Evolutionary conservation across 352 stramenopile genomes (phyloP).

Genomic region (Pythium pectinolyticum): DNA sequence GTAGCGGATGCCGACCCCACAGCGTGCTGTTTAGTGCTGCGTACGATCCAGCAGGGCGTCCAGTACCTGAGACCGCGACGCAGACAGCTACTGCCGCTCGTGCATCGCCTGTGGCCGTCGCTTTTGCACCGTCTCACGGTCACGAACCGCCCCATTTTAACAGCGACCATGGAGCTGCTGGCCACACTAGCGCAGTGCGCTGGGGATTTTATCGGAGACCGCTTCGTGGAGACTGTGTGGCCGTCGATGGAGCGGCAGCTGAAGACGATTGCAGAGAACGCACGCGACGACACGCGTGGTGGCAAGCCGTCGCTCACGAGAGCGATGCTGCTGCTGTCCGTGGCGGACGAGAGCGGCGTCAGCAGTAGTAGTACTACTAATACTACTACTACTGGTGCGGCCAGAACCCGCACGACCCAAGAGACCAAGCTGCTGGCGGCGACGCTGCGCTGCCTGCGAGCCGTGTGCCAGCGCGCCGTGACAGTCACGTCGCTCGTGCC

Average conservation of each 20-base stretch:
- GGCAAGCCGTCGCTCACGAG: conserved; percentile 46
- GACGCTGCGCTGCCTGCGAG: conserved; percentile 54
- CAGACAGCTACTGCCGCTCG: conserved; percentile 68
- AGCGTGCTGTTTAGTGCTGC: conserved; percentile 72
- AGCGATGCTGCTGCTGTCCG: conserved; percentile 61
- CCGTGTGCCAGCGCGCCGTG: conserved; percentile 41
- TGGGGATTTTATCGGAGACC: conserved; percentile 77
- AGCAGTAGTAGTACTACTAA: conserved; percentile 3
- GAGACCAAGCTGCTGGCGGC: conserved; percentile 60
- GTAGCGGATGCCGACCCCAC: conserved; percentile 64
- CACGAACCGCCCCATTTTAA: conserved; percentile 64
- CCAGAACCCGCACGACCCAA: conserved; percentile 42
- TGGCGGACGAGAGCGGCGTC: conserved; percentile 3
- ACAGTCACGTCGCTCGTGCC: conserved; percentile 60
- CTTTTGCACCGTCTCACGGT: conserved; percentile 59
- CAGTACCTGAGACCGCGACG: conserved; percentile 39
- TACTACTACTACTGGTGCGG: background rate
- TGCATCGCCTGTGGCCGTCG: conserved; percentile 75
- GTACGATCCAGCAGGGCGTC: conserved; percentile 65
- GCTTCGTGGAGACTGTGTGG: conserved; percentile 83
- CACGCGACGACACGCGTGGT: background rate
- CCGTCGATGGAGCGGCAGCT: conserved; percentile 52
- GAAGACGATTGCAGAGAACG: conserved; percentile 36
- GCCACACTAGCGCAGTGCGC: conserved; percentile 50
- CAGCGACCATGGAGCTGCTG: conserved; percentile 51